A percentile compares a stretch with the other conserved stretches of the same genome.
These are phyloP conservation scores for Diaporthe sp. DNA, from an alignment of 2,329 filamentous ascomycete species.

Conservation along the genomic window DNA sequence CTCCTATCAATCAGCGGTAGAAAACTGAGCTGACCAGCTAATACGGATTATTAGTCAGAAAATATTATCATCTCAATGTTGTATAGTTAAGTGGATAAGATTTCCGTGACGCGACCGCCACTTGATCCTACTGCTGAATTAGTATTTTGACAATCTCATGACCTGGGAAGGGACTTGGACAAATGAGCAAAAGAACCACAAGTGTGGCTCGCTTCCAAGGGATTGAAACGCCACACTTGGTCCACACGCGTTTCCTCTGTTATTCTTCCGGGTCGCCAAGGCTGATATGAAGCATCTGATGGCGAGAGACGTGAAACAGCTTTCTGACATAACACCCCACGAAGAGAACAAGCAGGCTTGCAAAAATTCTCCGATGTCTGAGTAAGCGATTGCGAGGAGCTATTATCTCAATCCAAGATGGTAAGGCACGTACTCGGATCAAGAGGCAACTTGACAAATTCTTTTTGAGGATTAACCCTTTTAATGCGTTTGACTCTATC, in stretches of 20 bases:
- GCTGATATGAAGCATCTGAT: constrained; percentile 15
- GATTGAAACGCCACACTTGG: constrained; percentile 11
- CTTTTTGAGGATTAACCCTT: neutral
- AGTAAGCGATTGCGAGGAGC: neutral
- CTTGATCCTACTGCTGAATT: neutral
- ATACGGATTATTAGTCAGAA: neutral
- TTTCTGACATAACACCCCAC: constrained; percentile 3
- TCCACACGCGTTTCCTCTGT: neutral
- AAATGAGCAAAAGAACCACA: neutral
- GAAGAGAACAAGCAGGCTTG: neutral
- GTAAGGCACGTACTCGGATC: too few relatives aligned
- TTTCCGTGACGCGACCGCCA: neutral
- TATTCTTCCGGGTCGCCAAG: constrained; percentile 4
- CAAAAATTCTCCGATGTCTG: neutral
- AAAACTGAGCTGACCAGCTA: neutral
- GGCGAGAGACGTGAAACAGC: constrained; percentile 13
- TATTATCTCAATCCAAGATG: neutral
- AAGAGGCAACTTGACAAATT: neutral
- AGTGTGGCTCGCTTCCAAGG: neutral
- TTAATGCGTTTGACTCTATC: constrained; percentile 29
- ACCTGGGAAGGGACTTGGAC: too few relatives aligned
- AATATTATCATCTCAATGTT: neutral
- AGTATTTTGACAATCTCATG: neutral
- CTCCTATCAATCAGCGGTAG: too few relatives aligned
- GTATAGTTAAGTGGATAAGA: neutral